A percentile compares a stretch with the other conserved stretches of the same genome.
Conservation (phyloP, 306 rosid species). For the Morella rubra region DNA sequence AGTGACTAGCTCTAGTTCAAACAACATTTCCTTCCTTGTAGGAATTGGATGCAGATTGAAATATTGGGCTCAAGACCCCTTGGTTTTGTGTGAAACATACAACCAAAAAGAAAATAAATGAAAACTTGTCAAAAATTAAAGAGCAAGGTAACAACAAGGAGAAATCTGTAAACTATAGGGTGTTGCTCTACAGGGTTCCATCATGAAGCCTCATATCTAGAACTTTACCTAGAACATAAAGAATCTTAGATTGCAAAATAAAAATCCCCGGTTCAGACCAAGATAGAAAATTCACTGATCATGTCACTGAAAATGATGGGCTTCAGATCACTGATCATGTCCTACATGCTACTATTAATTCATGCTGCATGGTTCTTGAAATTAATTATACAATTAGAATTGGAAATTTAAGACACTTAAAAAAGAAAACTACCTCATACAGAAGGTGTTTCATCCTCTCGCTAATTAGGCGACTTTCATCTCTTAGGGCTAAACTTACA, state of each 20-base stretch:
- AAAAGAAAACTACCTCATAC: constrained; percentile 61
- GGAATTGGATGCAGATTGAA: background rate
- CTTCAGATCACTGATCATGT: background rate
- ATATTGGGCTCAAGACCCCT: background rate
- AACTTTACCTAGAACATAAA: background rate
- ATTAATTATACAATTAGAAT: constrained; percentile 8
- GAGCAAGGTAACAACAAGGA: background rate
- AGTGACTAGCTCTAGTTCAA: background rate
- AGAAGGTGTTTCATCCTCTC: constrained; percentile 88
- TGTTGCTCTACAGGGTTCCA: background rate
- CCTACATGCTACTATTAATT: background rate
- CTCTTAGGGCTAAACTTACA: constrained; percentile 74
- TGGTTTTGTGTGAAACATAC: background rate
- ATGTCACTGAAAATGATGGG: too few species aligned
- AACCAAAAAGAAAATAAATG: background rate
- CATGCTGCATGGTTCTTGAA: background rate
- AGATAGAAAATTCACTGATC: background rate
- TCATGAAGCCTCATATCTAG: background rate
- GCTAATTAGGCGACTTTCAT: constrained; percentile 78
- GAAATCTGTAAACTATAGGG: background rate
- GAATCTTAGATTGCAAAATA: background rate
- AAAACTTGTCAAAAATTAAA: background rate
- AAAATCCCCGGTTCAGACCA: background rate
- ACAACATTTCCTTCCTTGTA: background rate
- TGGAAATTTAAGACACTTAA: constrained; percentile 10